Base-by-base conservation (phyloP, 192 early-diverging fungal species). In the Coemansia sp. region DNA sequence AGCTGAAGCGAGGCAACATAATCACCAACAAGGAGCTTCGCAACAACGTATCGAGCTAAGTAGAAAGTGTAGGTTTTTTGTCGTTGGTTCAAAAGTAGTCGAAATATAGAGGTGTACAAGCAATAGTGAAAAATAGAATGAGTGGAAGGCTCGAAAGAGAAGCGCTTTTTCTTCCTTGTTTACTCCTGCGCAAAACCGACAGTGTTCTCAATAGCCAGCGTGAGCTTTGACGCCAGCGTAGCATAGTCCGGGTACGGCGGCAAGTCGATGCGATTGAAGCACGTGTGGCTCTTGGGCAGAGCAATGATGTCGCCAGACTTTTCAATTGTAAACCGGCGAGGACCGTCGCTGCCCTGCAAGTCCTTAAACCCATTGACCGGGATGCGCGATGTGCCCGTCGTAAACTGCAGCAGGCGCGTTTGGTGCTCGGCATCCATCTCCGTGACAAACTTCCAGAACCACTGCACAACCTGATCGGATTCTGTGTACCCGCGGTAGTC, bases 351-450 rank as follows among this genome's bases (percentile, higher is more conserved):
- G 33, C 96, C 96, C 76, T 98, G 96, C 42, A 98, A 72, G 68
- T 98, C 96, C 67, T 96, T 98, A 81, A 98, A 98, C 5, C 96
- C 96, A 62, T 97, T 98, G 67, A 98, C 95, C 3, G 96, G 96
- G 62, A 98, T 96, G 35, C 96, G 88, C 26, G 93, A 96, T 0
- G 96, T 98, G 19, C 96, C 96, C 5, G 96, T 98, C 1, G 95
- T 93, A 76, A 98, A 98, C 82, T 98, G 96, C 37, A 98, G 82
- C 67, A 98, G 67, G 46, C 95, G 89, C 10, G 92, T 87, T 72
- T 92, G 91, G 88, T 94, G 95, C 82, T 98, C 96, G 18, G 84
- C 81, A 62, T 98, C 96, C 90, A 89, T 93, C 32, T 81, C 81
- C 19, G 80, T 59, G 29, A 98, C 86, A 66, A 88, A 93, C 84